A percentile compares a stretch with the other conserved stretches of the same genome.
Evolutionary conservation across 306 rosid species (phyloP).

Genomic region (Styphnolobium japonicum): DNA sequence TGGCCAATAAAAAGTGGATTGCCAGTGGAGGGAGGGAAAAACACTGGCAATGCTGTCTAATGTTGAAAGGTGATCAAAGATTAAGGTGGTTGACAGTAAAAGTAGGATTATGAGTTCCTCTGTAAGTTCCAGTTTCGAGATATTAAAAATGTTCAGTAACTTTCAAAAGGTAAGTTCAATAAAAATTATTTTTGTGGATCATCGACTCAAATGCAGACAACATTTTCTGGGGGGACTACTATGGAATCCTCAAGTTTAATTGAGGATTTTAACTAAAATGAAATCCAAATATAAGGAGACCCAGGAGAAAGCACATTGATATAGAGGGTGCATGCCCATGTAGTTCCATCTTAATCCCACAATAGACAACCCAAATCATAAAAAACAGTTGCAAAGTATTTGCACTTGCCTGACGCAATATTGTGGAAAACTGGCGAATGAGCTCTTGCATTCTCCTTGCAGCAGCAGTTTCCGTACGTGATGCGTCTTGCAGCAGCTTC

Average conservation of each 20-base stretch:
- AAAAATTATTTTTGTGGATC: not conserved
- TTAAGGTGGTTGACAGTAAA: not conserved
- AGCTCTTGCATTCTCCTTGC: constrained; percentile 85
- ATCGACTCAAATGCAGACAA: constrained; percentile 5
- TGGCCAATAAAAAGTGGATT: not conserved
- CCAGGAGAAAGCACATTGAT: not conserved
- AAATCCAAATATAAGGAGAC: not conserved
- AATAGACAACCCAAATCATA: not conserved
- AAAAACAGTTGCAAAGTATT: not conserved
- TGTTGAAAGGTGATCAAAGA: not conserved
- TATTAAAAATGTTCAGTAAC: not conserved
- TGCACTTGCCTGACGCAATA: constrained; percentile 64
- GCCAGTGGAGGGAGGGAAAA: not conserved
- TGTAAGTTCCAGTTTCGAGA: not conserved
- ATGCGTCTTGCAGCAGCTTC: constrained; percentile 57
- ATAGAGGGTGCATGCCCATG: not conserved
- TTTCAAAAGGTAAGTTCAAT: not conserved
- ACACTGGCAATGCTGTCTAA: not conserved
- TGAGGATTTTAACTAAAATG: not conserved
- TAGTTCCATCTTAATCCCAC: not conserved
- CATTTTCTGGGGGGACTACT: not conserved
- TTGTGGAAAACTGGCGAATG: constrained; percentile 71
- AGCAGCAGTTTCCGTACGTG: constrained; percentile 58
- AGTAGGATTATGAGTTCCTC: not conserved
- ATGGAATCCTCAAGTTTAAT: not conserved